phyloP scores from a whole-genome alignment of 169 alveolate species.

The Eimeria praecox region DNA sequence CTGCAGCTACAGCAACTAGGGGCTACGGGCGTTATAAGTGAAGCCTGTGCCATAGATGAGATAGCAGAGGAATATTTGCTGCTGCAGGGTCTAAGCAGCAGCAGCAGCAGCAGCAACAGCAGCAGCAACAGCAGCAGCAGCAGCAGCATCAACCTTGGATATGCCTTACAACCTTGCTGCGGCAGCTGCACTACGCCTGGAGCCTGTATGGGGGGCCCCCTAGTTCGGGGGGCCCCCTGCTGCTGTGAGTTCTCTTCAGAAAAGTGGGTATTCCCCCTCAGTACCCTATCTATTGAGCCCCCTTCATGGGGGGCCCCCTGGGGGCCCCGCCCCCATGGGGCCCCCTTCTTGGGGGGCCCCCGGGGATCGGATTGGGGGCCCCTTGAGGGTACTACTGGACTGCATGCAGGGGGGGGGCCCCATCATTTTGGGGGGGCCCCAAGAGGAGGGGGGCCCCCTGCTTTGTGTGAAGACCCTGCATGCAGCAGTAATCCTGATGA shows the following conservation, averaged over 20 bases:
- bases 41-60: conserved; percentile 31
- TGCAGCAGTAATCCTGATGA: neutral
- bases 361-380: conserved; percentile 19
- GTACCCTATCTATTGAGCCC: neutral
- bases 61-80: conserved; percentile 29
- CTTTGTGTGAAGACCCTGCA: neutral
- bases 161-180: conserved; percentile 18
- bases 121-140: conserved; percentile 3
- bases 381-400: too few relatives aligned
- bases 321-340: conserved; percentile 27
- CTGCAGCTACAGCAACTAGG: conserved; percentile 24
- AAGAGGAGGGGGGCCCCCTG: conserved; percentile 8
- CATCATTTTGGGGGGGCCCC: conserved; percentile 56
- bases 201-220: conserved; percentile 65
- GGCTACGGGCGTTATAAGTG: neutral
- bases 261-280: conserved; percentile 20
- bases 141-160: neutral
- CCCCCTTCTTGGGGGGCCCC: neutral
- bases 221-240: conserved; percentile 48
- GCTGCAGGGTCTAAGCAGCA: neutral
- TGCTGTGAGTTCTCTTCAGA: conserved; percentile 37
- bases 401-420: conserved; percentile 12
- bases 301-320: neutral
- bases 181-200: conserved; percentile 27
- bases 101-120: conserved; percentile 14